Conservation (phyloP, 2,329 filamentous ascomycete species). For the Amphichorda felina region DNA sequence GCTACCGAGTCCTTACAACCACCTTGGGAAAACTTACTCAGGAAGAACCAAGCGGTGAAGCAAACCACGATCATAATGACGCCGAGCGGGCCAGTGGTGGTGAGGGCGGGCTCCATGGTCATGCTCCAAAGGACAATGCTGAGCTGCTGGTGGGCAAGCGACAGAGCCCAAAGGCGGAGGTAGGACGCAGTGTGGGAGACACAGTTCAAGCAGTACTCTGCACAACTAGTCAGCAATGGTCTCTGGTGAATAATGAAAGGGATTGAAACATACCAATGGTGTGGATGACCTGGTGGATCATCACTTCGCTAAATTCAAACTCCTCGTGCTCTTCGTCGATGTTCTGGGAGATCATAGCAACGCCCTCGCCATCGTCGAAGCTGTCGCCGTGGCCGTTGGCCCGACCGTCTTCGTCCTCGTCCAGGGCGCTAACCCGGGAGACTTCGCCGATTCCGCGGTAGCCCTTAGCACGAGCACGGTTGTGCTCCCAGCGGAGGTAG, state of each 20-base stretch:
- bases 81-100: conserved; percentile 51
- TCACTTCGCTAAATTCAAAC: conserved; percentile 92
- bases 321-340: conserved; percentile 82
- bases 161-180: conserved; percentile 94
- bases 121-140: conserved; percentile 94
- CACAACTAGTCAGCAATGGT: not conserved
- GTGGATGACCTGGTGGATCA: conserved; percentile 99
- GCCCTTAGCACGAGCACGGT: conserved; percentile 72
- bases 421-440: conserved; percentile 76
- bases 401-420: conserved; percentile 56
- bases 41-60: conserved; percentile 84
- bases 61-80: conserved; percentile 70
- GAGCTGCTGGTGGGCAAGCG: conserved; percentile 93
- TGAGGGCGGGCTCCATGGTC: conserved; percentile 74
- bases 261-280: conserved; percentile 65
- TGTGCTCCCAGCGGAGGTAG: conserved; percentile 89
- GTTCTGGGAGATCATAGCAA: conserved; percentile 82
- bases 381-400: conserved; percentile 47
- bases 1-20: conserved; percentile 3
- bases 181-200: conserved; percentile 98
- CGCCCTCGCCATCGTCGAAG: conserved; percentile 63
- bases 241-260: not conserved
- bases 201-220: conserved; percentile 95
- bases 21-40: conserved; percentile 33
- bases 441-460: conserved; percentile 91